These are phyloP conservation scores for Tetracladium maxilliforme DNA, from an alignment of 2,329 filamentous ascomycete genomes.

Conservation along the genomic window DNA sequence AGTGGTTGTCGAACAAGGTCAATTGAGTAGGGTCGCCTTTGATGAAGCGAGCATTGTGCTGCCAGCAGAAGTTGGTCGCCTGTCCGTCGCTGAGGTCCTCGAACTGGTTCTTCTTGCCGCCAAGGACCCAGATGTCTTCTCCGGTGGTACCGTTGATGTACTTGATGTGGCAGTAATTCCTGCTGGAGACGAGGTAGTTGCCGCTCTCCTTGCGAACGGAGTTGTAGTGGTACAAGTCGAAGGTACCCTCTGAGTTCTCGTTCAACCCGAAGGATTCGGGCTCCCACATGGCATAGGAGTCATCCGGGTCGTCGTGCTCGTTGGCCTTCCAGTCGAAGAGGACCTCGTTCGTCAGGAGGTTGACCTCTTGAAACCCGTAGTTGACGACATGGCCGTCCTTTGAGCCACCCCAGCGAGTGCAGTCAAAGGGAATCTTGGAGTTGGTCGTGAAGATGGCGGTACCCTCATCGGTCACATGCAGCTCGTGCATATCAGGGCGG, in stretches of 20 bases:
- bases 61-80: slow-evolving; percentile 1
- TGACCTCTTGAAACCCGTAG: slow-evolving; percentile 9
- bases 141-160: slow-evolving; percentile 16
- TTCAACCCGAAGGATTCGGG: too few relatives aligned
- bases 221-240: slow-evolving; percentile 24
- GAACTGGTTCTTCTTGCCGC: slow-evolving; percentile 19
- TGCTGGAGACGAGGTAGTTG: slow-evolving; percentile 20
- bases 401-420: slow-evolving; percentile 7
- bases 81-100: slow-evolving; percentile 10
- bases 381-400: slow-evolving; percentile 8
- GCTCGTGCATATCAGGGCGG: slow-evolving; percentile 25
- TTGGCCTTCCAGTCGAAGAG: slow-evolving; percentile 9
- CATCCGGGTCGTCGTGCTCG: slow-evolving; percentile 9
- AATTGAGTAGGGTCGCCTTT: neutral
- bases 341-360: slow-evolving; percentile 9
- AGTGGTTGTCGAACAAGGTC: neutral
- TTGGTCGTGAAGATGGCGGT: slow-evolving; percentile 27
- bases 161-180: slow-evolving; percentile 14
- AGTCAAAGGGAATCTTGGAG: slow-evolving; percentile 13
- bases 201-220: slow-evolving; percentile 18
- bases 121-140: slow-evolving; percentile 18
- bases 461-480: slow-evolving; percentile 22
- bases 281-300: too few relatives aligned
- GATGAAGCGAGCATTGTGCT: neutral
- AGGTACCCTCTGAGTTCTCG: too few relatives aligned